Evolutionary conservation across 2,329 filamentous ascomycete species (phyloP), one percentile per base, ranked within the genome.

Genomic region (Stagonosporopsis rhizophila): DNA sequence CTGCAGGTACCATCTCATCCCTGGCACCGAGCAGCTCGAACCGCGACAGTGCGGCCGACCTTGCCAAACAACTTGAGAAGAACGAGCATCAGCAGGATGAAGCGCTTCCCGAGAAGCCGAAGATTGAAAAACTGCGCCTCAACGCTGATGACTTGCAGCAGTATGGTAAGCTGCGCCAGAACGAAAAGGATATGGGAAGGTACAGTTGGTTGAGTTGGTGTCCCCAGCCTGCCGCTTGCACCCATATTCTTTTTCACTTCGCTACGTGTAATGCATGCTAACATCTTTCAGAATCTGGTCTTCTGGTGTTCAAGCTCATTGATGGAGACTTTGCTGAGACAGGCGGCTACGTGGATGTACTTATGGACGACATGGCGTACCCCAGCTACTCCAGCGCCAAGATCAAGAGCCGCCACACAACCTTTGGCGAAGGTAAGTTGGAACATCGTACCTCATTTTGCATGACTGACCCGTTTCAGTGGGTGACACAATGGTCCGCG

Each of bases 301-400:
- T 99, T 53, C 83, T 99, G 61, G 90, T 99, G 52, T 98, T 99
- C 84, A 94, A 93, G 72, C 85, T 99, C 54, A 86, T 97, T 73
- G 93, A 98, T 59, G 92, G 89, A 22, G 89, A 97, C 52, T 84
- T 99, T 72, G 85, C 91, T 0, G 87, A 90, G 61, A 85, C 82
- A 48, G 85, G 93, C 64, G 89, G 87, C 27, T 89, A 91, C 59
- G 81, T 99, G 20, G 92, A 99, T 75, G 86, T 99, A 7, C 81
- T 94, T 61, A 95, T 98, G 75, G 95, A 99, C 75, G 95, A 99
- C 73, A 92, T 95, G 85, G 86, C 91, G 28, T 98, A 95, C 79
- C 89, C 95, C 0, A 90, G 92, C 0, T 98, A 96, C 73, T 83
- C 86, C 1, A 96, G 92, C 11, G 87, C 90, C 1, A 91, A 87